These are phyloP conservation scores for Apophysomyces variabilis DNA, from an alignment of 371 early-diverging fungal species.

Conservation along the genomic window DNA sequence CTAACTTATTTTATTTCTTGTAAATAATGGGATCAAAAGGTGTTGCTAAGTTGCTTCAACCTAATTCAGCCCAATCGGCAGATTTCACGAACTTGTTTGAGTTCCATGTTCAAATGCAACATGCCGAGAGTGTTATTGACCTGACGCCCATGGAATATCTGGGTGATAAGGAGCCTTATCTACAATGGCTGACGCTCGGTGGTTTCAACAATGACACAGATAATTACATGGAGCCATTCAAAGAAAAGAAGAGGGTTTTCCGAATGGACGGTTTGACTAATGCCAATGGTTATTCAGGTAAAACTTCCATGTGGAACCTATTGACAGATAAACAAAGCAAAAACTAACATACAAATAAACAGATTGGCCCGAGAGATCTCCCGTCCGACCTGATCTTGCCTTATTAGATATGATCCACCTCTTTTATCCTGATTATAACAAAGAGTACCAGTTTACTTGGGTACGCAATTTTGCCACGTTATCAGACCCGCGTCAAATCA, in stretches of 20 bases:
- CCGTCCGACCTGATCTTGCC: slow-evolving; percentile 14
- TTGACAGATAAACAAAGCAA: neutral
- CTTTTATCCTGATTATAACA: slow-evolving; percentile 10
- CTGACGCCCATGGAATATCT: slow-evolving; percentile 22
- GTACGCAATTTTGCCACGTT: slow-evolving; percentile 10
- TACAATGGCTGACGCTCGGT: slow-evolving; percentile 19
- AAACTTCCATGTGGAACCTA: too few species aligned
- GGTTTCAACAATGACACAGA: slow-evolving; percentile 18
- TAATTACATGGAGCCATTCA: slow-evolving; percentile 18
- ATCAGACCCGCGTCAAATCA: neutral
- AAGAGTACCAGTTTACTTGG: slow-evolving; percentile 10
- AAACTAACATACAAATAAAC: neutral
- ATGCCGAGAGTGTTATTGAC: slow-evolving; percentile 25
- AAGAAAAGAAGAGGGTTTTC: neutral
- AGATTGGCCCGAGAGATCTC: slow-evolving; percentile 13
- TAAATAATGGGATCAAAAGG: neutral
- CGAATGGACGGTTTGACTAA: slow-evolving; percentile 12
- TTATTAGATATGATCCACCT: slow-evolving; percentile 16
- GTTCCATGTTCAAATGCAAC: slow-evolving; percentile 23
- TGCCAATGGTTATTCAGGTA: slow-evolving; percentile 4
- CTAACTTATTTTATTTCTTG: slow-evolving; percentile 1
- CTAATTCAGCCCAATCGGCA: slow-evolving; percentile 18
- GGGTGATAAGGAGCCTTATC: slow-evolving; percentile 24
- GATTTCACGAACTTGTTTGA: slow-evolving; percentile 13
- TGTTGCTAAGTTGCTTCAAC: slow-evolving; percentile 18